Percentiles rank a stretch among this genome's conserved stretches.
phyloP scores from a whole-genome alignment of 2,329 filamentous ascomycete genomes.

The Pestalotiopsis sp. region DNA sequence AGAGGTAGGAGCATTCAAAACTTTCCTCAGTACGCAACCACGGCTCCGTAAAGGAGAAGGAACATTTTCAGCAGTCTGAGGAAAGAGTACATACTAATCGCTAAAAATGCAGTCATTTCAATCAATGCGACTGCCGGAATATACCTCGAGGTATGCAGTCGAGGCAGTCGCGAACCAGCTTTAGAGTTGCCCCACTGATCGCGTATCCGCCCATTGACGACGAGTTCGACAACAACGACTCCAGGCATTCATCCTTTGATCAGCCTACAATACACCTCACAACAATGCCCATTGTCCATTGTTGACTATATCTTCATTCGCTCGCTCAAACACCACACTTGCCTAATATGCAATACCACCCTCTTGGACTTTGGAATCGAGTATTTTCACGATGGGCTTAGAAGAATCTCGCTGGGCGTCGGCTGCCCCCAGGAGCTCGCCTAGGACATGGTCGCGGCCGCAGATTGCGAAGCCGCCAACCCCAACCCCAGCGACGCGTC shows the following conservation, averaged over 20 bases:
- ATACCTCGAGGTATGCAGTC: too few relatives aligned
- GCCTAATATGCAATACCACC: not conserved
- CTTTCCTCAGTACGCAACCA: too few relatives aligned
- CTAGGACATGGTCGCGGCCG: not conserved
- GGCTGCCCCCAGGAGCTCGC: not conserved
- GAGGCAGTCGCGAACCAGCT: not conserved
- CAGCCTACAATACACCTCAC: not conserved
- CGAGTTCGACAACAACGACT: not conserved
- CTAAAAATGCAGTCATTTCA: too few relatives aligned
- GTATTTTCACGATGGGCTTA: slow-evolving; percentile 1
- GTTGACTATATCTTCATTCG: not conserved
- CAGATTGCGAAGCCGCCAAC: not conserved
- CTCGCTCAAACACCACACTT: not conserved
- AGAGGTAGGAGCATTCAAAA: too few relatives aligned
- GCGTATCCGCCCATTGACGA: not conserved
- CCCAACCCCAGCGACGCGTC: not conserved
- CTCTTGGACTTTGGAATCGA: not conserved
- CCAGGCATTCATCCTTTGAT: not conserved
- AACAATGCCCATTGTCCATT: not conserved
- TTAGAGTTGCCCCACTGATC: not conserved
- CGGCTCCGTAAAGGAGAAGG: too few relatives aligned
- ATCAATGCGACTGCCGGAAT: too few relatives aligned
- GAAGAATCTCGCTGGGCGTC: slow-evolving; percentile 5
- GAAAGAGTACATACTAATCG: too few relatives aligned
- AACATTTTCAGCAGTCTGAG: too few relatives aligned